These are phyloP conservation scores for Colletotrichum costaricense DNA, from an alignment of 2,329 filamentous ascomycete species.

Conservation along the genomic window DNA sequence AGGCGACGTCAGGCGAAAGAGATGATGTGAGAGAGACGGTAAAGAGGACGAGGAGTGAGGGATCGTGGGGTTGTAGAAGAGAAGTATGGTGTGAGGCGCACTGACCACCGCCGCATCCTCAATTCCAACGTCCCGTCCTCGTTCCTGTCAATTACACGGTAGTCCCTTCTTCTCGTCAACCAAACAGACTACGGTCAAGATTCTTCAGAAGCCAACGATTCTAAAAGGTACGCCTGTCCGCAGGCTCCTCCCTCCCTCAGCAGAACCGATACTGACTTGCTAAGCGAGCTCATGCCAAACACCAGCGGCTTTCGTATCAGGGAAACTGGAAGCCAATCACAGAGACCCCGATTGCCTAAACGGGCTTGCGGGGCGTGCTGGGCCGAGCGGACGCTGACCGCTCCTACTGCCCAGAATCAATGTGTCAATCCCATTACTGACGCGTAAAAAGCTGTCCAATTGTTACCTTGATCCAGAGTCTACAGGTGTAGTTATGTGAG, in stretches of 20 bases:
- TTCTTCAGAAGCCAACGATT: no score
- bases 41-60: neutral
- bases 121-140: constrained; percentile 8
- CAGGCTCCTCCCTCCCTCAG: no score
- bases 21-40: neutral
- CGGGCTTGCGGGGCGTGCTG: constrained; percentile 1
- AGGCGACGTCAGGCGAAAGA: neutral
- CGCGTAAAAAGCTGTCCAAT: neutral
- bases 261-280: neutral
- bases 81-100: neutral
- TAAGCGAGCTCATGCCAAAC: neutral
- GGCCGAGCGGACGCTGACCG: neutral
- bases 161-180: neutral
- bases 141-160: neutral
- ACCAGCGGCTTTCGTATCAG: neutral
- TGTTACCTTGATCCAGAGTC: neutral
- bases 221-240: no score
- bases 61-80: neutral
- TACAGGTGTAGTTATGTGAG: neutral
- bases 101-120: constrained; percentile 12
- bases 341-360: neutral
- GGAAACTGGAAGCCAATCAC: neutral
- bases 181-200: neutral
- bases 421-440: neutral
- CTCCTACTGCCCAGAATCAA: neutral